phyloP scores from a whole-genome alignment of 805 yeast species.

The Sugiyamaella lignohabitans region DNA sequence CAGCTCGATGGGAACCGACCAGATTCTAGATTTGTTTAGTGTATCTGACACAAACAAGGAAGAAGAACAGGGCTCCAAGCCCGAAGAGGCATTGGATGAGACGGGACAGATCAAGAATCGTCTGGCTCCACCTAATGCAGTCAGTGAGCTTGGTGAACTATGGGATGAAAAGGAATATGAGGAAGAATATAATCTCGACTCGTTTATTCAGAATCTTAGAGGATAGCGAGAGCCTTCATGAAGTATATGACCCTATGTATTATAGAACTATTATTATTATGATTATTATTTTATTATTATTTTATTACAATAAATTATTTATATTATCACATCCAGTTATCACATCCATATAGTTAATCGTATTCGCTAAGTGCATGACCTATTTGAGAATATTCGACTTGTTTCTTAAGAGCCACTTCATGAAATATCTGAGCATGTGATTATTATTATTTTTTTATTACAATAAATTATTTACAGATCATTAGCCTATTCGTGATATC shows the following conservation, averaged over 20 bases:
- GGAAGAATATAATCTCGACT: slow-evolving; percentile 92
- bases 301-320: no score
- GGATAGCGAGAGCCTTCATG: slow-evolving; percentile 21
- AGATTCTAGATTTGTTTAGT: slow-evolving; percentile 81
- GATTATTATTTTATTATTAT: slow-evolving; percentile 5
- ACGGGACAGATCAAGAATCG: slow-evolving; percentile 48
- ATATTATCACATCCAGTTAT: no score
- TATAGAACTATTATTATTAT: slow-evolving; percentile 6
- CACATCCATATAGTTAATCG: no score
- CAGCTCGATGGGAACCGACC: slow-evolving; percentile 94
- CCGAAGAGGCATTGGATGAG: slow-evolving; percentile 43
- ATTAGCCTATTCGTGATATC: slow-evolving; percentile 66
- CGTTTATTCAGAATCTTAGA: slow-evolving; percentile 75
- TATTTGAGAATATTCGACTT: no score
- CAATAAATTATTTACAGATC: no score
- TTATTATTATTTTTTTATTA: not conserved
- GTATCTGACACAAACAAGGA: slow-evolving; percentile 29
- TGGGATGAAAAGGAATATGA: slow-evolving; percentile 98
- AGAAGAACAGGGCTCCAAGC: slow-evolving; percentile 21
- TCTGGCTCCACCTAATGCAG: slow-evolving; percentile 78
- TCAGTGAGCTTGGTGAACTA: slow-evolving; percentile 82
- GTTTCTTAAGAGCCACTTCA: no score
- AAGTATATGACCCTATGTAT: not conserved
- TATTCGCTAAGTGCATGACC: no score
- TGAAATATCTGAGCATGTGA: no score